phyloP scores from a whole-genome alignment of 345 rosid genomes.

The Boechera stricta region DNA sequence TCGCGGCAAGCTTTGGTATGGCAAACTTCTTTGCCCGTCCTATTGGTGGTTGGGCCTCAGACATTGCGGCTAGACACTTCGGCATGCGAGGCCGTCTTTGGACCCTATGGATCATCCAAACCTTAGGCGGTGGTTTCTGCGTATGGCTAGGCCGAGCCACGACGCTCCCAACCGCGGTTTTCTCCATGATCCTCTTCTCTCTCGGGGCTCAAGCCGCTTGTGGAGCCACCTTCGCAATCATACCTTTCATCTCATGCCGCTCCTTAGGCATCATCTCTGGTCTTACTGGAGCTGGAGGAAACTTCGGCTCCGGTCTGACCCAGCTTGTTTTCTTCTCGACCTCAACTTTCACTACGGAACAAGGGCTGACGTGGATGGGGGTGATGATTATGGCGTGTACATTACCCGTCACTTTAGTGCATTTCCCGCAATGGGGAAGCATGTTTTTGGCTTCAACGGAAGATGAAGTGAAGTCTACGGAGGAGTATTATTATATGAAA shows the following conservation, averaged over 20 bases:
- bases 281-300: slow-evolving; percentile 79
- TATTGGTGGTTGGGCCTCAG: slow-evolving; percentile 78
- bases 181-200: slow-evolving; percentile 81
- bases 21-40: slow-evolving; percentile 81
- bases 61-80: slow-evolving; percentile 57
- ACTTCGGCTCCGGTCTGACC: slow-evolving; percentile 82
- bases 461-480: slow-evolving; percentile 55
- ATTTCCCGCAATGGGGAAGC: slow-evolving; percentile 90
- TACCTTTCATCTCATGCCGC: slow-evolving; percentile 80
- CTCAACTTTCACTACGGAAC: slow-evolving; percentile 55
- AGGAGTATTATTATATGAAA: slow-evolving; percentile 65
- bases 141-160: slow-evolving; percentile 77
- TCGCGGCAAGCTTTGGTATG: slow-evolving; percentile 88
- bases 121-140: slow-evolving; percentile 75
- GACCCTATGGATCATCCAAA: slow-evolving; percentile 76
- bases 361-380: slow-evolving; percentile 74
- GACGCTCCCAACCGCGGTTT: slow-evolving; percentile 63
- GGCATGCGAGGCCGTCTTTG: slow-evolving; percentile 92
- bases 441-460: slow-evolving; percentile 67
- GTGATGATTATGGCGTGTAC: slow-evolving; percentile 76
- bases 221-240: slow-evolving; percentile 83
- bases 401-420: slow-evolving; percentile 63
- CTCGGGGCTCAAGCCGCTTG: slow-evolving; percentile 90
- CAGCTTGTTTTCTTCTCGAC: slow-evolving; percentile 72
- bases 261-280: slow-evolving; percentile 71